phyloP scores from a whole-genome alignment of 192 early-diverging fungal genomes.

The Globomyces pollinis-pini region DNA sequence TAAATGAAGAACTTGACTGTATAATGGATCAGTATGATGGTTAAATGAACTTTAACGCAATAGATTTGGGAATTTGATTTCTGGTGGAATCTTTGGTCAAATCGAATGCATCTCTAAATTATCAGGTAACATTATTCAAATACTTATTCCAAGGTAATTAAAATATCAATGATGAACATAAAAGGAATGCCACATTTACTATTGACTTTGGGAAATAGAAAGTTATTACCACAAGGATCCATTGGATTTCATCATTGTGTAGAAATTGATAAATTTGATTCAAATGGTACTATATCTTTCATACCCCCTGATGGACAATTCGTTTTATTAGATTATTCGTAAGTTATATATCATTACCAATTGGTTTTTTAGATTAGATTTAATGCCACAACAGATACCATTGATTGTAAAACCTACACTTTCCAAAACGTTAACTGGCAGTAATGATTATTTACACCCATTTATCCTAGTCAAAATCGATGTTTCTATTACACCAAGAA shows the following conservation, averaged over 20 bases:
- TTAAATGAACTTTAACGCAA: neutral
- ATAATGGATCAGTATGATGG: slow-evolving; percentile 65
- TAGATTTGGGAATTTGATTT: slow-evolving; percentile 59
- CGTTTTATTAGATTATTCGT: slow-evolving; percentile 76
- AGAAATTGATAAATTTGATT: slow-evolving; percentile 59
- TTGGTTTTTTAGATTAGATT: slow-evolving; percentile 6
- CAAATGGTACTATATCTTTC: slow-evolving; percentile 74
- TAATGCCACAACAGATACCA: too few species aligned
- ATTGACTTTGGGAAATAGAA: slow-evolving; percentile 61
- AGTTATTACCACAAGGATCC: too few species aligned
- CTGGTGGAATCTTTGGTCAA: slow-evolving; percentile 71
- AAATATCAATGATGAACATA: too few species aligned
- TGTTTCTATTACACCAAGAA: too few species aligned
- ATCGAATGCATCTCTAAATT: slow-evolving; percentile 69
- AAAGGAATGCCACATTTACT: slow-evolving; percentile 86
- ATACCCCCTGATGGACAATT: slow-evolving; percentile 92
- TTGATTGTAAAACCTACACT: too few species aligned
- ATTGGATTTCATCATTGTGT: slow-evolving; percentile 87
- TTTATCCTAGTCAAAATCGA: too few species aligned
- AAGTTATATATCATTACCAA: slow-evolving; percentile 18
- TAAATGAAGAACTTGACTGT: slow-evolving; percentile 82
- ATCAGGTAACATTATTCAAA: too few species aligned
- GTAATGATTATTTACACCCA: too few species aligned
- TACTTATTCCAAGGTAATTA: too few species aligned
- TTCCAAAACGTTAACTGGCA: too few species aligned